Evolutionary conservation across 2,329 filamentous ascomycete species (phyloP), one percentile per base, ranked within the genome.

Genomic region (Alternaria burnsii): DNA sequence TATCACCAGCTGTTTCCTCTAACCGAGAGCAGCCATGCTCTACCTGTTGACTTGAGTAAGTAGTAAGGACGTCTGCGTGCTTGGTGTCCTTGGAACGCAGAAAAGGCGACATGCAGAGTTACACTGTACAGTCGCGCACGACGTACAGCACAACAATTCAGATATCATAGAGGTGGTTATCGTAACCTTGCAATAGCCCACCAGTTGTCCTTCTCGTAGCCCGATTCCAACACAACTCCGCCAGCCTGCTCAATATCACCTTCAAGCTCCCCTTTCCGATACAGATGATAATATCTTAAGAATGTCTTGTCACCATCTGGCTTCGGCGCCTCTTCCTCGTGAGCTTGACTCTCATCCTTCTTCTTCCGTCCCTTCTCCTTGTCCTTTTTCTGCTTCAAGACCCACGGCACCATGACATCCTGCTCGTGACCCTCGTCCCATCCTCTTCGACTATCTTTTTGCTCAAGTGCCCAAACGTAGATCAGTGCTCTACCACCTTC

Each of bases 161-260:
- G 14, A 5, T 28, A 40, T 20, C 16, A 44, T 5, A 11, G 22
- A 40, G 26, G 18, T 16, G n/a, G 36, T 62, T 40, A 68, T 38
- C 30, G 58, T 3, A 57, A 52, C 16, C 54, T 63, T 14, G 83
- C 86, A 75, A 97, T 89, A 55, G 89, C 93, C 94, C 94, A 99
- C 95, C 95, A 98, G 81, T 99, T 99, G 76, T 98, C 95, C 82
- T 89, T 94, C 76, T 99, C 95, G 79, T 98, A 99, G 34, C 95
- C 95, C 61, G 88, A 88, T 67, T 92, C 89, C 24, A 95, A 71
- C 14, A 97, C 88, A 50, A 80, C 81, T 8, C 94, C 95, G 18
- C 93, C 93, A 20, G 90, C 94, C 16, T 85, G 84, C 52, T 79
- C 77, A 58, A 97, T 86, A 76, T 97, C 91, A 43, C 87, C 85